Evolutionary conservation across 768 basidiomycete species (phyloP), one percentile per base, ranked within the genome.

Genomic region (Leccinellum luteum): DNA sequence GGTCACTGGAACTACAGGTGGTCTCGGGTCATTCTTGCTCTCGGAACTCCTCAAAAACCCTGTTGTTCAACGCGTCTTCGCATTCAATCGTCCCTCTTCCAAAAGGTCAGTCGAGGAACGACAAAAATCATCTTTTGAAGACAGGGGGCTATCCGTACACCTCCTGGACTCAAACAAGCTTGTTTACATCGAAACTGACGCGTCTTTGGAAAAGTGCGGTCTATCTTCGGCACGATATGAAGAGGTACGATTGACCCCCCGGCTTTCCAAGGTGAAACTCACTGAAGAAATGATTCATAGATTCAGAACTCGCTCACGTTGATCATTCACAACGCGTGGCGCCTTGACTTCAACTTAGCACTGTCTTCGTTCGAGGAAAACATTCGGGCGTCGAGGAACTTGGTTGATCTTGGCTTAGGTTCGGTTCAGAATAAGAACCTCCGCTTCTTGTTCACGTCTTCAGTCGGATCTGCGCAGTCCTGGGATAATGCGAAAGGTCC

Each of bases 271-370:
- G 27, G 4, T n/a, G 31, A 25, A 6, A 17, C 21, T 14, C 13
- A 12, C 8, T 12, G 30, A 3, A 25, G 25, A 15, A 8, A 41
- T 14, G 2, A 32, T 34, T 13, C 1, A 0, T 41, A 78, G 78
- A 64, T 79, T 2, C 65, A 63, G 1, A 56, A 58, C 3, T 71
- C 73, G 0, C 65, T 78, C 28, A 74, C 73, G 2, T 31, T 74
- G 25, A 67, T 79, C 43, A 75, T 79, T 23, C 78, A 79, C 52
- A 76, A 69, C 8, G 78, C 79, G 4, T 80, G 79, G 79, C 69
- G 66, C 19, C 66, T 80, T 38, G 74, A 81, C 49, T 79, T 79
- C 58, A 79, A 75, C 53, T 54, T 76, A 25, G 66, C 65, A 1
- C 63, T 81, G 9, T 65, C 74, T 9, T 79, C 80, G 1, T 78